Percentiles rank a stretch among this genome's conserved stretches.
Conservation (phyloP, 2,329 filamentous ascomycete genomes). For the Fusarium foetens region DNA sequence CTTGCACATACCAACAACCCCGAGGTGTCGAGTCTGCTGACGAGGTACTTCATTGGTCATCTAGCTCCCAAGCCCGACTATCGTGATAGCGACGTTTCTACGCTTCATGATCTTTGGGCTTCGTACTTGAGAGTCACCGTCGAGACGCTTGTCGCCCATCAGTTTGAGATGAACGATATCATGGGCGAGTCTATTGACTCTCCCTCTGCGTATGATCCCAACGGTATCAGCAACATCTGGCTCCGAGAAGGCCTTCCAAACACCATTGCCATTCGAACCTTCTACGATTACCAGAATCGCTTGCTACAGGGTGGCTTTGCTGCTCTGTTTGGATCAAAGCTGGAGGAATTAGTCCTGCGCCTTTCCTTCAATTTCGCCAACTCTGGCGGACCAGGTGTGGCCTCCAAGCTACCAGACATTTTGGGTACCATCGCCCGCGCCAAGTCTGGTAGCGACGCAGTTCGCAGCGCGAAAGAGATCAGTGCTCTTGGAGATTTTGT, state of each 20-base stretch:
- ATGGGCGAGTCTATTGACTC: slow-evolving; percentile 51
- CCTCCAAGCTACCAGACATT: slow-evolving; percentile 50
- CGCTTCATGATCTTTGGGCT: slow-evolving; percentile 61
- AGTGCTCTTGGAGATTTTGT: slow-evolving; percentile 62
- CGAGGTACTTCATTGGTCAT: slow-evolving; percentile 65
- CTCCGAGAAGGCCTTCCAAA: slow-evolving; percentile 58
- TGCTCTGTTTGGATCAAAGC: slow-evolving; percentile 60
- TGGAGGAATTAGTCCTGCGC: slow-evolving; percentile 64
- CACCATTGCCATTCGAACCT: slow-evolving; percentile 61
- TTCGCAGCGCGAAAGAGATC: slow-evolving; percentile 59
- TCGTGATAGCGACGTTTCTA: slow-evolving; percentile 55
- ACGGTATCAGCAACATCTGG: slow-evolving; percentile 53
- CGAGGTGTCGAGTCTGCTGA: slow-evolving; percentile 62
- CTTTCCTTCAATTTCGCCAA: slow-evolving; percentile 62
- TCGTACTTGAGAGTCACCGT: slow-evolving; percentile 60
- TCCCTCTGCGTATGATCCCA: slow-evolving; percentile 16
- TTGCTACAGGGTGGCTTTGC: slow-evolving; percentile 62
- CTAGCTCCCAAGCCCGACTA: slow-evolving; percentile 62
- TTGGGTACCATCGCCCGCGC: slow-evolving; percentile 41
- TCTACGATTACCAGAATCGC: slow-evolving; percentile 63
- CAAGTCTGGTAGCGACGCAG: slow-evolving; percentile 56
- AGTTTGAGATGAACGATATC: slow-evolving; percentile 64
- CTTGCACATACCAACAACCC: slow-evolving; percentile 66
- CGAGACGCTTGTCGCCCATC: slow-evolving; percentile 63
- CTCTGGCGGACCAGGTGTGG: slow-evolving; percentile 52